These are phyloP conservation scores for Oryza coarctata DNA, from an alignment of 176 grass and related monocot species.

Conservation along the genomic window DNA sequence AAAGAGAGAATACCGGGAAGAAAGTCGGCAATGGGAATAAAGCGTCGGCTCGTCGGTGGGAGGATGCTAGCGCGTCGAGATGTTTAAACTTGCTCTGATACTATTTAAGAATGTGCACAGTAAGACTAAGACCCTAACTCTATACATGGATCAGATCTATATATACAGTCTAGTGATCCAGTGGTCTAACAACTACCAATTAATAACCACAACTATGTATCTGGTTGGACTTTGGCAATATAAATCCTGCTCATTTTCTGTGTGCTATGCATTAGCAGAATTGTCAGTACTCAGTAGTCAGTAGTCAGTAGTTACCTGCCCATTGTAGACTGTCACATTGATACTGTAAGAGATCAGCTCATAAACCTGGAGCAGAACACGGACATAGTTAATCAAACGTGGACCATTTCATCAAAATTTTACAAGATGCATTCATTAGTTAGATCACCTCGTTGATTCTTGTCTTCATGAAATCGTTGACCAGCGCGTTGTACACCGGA, in stretches of 20 bases:
- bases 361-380: conserved; percentile 32
- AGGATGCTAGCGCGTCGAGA: too few relatives aligned
- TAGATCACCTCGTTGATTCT: conserved; percentile 51
- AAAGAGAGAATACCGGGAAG: too few relatives aligned
- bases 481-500: conserved; percentile 32
- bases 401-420: neutral
- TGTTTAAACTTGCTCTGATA: too few relatives aligned
- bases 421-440: neutral
- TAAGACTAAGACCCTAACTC: too few relatives aligned
- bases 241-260: neutral
- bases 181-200: too few relatives aligned
- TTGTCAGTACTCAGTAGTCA: neutral
- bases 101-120: too few relatives aligned
- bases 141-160: too few relatives aligned
- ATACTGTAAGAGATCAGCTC: conserved; percentile 44
- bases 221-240: neutral
- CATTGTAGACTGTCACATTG: conserved; percentile 55
- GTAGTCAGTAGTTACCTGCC: conserved; percentile 43
- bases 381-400: neutral
- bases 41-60: too few relatives aligned
- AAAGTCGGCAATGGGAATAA: too few relatives aligned
- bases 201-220: neutral
- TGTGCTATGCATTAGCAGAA: neutral
- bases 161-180: too few relatives aligned
- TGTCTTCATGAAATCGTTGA: conserved; percentile 55